A percentile compares a stretch with the other conserved stretches of the same genome.
phyloP scores from a whole-genome alignment of 2,329 filamentous ascomycete genomes.

The Pyrenophora graminea region DNA sequence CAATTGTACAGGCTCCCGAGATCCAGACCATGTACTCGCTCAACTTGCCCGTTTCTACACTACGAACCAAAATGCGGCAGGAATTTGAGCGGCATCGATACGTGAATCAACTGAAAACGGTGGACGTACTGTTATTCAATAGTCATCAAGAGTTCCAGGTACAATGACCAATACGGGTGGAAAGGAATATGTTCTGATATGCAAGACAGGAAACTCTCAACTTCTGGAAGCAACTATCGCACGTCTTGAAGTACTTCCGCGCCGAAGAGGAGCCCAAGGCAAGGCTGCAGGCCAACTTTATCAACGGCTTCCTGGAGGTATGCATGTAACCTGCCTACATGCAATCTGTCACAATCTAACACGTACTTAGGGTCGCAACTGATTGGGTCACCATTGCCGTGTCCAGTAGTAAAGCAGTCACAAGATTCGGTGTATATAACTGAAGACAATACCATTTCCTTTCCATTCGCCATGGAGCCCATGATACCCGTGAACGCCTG shows the following conservation, averaged over 20 bases:
- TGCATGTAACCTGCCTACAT: slow-evolving; percentile 32
- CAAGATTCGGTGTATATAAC: slow-evolving; percentile 40
- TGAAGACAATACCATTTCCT: slow-evolving; percentile 43
- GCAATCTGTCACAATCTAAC: slow-evolving; percentile 5
- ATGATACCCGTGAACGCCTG: slow-evolving; percentile 37
- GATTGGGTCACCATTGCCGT: slow-evolving; percentile 13
- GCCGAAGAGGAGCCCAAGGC: slow-evolving; percentile 78
- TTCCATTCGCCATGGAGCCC: slow-evolving; percentile 30
- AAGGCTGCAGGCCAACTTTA: slow-evolving; percentile 85
- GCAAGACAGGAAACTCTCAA: slow-evolving; percentile 86
- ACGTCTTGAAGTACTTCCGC: slow-evolving; percentile 97
- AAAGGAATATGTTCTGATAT: slow-evolving; percentile 1
- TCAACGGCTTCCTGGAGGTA: slow-evolving; percentile 93
- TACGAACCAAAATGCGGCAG: slow-evolving; percentile 92
- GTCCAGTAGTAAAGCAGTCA: slow-evolving; percentile 16
- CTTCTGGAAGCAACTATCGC: slow-evolving; percentile 96
- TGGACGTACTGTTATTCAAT: slow-evolving; percentile 89
- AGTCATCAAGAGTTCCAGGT: slow-evolving; percentile 96
- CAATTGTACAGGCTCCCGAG: slow-evolving; percentile 74
- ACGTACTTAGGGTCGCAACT: slow-evolving; percentile 46
- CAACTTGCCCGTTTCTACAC: slow-evolving; percentile 80
- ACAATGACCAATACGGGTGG: slow-evolving; percentile 18
- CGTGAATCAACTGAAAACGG: slow-evolving; percentile 82
- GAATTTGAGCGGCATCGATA: slow-evolving; percentile 96
- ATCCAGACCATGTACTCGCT: slow-evolving; percentile 97